Evolutionary conservation across 768 basidiomycete species (phyloP).

Genomic region (Tylopilus subfusipes): DNA sequence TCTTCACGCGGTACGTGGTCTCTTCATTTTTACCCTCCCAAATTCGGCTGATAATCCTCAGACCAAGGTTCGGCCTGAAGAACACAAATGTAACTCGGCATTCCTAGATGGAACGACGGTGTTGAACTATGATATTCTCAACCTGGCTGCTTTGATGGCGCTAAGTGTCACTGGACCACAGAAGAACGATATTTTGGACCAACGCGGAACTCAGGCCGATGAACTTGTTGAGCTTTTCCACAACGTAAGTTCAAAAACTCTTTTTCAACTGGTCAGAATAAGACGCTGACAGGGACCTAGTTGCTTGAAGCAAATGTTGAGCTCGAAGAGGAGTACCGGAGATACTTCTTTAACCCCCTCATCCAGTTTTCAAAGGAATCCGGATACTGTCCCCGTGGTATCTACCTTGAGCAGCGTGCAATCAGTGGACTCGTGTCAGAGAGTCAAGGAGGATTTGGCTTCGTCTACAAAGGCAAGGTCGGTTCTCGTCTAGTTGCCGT

Average conservation of each 20-base stretch:
- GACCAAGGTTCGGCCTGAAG: conserved; percentile 3
- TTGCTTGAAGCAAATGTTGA: conserved; percentile 19
- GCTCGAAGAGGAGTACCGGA: conserved; percentile 17
- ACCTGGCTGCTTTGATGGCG: conserved; percentile 17
- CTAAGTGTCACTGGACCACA: conserved; percentile 8
- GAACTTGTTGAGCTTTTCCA: conserved; percentile 26
- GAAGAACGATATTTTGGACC: conserved; percentile 3
- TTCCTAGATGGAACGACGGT: conserved; percentile 18
- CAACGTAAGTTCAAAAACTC: conserved; percentile 12
- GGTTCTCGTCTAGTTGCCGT: conserved; percentile 28
- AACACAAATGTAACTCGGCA: conserved; percentile 25
- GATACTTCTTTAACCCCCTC: conserved; percentile 15
- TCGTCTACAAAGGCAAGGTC: conserved; percentile 18
- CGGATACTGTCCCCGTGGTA: conserved; percentile 18
- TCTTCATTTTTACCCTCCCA: not conserved
- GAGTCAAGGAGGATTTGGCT: conserved; percentile 21
- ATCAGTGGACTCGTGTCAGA: conserved; percentile 6
- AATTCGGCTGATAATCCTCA: conserved; percentile 10
- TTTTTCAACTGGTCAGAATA: not conserved
- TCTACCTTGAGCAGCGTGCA: conserved; percentile 5
- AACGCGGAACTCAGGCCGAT: not conserved
- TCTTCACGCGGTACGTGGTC: conserved; percentile 15
- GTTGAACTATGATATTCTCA: conserved; percentile 16
- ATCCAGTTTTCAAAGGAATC: conserved; percentile 19
- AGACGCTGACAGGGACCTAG: conserved; percentile 10